Conservation (phyloP, 495 filamentous ascomycete genomes). For the Cercophora samala region DNA sequence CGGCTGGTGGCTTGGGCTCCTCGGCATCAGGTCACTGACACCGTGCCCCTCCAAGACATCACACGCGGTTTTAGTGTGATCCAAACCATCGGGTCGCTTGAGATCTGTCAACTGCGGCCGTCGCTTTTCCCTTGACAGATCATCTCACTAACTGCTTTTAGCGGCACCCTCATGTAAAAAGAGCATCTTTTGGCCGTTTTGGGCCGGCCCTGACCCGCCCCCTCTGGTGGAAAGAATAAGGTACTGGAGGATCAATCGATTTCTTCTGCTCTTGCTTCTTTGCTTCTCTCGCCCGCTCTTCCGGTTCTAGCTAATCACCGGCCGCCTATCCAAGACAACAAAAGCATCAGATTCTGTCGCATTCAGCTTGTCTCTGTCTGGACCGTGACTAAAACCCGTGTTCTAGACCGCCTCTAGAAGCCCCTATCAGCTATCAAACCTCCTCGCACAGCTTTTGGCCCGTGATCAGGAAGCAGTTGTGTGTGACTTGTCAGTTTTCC, state of each 20-base stretch:
- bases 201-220: neutral
- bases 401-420: slow-evolving; percentile 3
- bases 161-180: slow-evolving; percentile 19
- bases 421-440: neutral
- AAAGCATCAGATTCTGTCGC: neutral
- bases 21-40: slow-evolving; percentile 14
- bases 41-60: slow-evolving; percentile 27
- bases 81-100: slow-evolving; percentile 24
- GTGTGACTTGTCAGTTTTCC: neutral
- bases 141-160: slow-evolving; percentile 24
- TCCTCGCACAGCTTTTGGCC: slow-evolving; percentile 5
- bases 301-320: neutral
- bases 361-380: slow-evolving; percentile 9
- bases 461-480: neutral
- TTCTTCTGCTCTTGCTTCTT: neutral
- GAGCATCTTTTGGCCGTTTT: neutral
- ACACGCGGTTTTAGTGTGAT: slow-evolving; percentile 31
- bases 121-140: slow-evolving; percentile 21
- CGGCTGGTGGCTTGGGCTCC: slow-evolving; percentile 11
- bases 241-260: neutral
- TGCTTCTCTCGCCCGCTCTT: neutral
- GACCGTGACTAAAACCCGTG: neutral
- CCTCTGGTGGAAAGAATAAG: neutral
- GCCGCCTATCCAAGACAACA: slow-evolving; percentile 1
- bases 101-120: slow-evolving; percentile 24